Base-by-base conservation (phyloP, 306 rosid genomes). In the Oemleria cerasiformis region DNA sequence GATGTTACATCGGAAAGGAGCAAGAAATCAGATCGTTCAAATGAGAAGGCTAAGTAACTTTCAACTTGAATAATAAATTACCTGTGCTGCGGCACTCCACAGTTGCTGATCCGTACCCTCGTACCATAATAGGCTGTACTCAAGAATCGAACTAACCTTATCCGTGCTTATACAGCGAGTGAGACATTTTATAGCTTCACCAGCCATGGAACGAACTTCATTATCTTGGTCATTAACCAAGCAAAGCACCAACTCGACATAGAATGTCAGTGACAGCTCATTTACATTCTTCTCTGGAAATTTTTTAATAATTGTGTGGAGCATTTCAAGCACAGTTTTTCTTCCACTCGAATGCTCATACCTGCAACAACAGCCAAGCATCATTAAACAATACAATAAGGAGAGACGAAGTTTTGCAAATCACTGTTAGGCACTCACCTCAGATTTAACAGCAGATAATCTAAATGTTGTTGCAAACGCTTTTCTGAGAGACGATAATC, bases 61-160 rank as follows among this genome's bases (percentile, higher is more conserved):
- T 23, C 19, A 48, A 49, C 53, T 40, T 48, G 69, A 21, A 34
- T 53, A 63, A 59, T 7, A 61, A 45, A 49, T 67, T 83, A 91
- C 98, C 98, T 94, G 98, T 12, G 98, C 96, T 16, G 89, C 96
- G 40, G 92, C 92, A 68, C 84, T 82, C 94, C 88, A 84, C 42
- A 91, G 77, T 72, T 91, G 88, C 76, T 85, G 90, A 74, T 84
- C 83, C 80, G 39, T 85, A 71, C 83, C 91, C 77, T 81, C 69
- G 83, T 94, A 94, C 98, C 98, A 94, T 55, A 88, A 80, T 39
- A 89, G 79, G 73, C 87, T 81, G 84, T 75, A 84, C 58, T 87
- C 92, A 65, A 91, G 81, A 55, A 93, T 83, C 67, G 88, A 71
- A 77, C 84, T 68, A 25, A 84, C 86, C 65, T 89, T 76, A 70